These are phyloP conservation scores for Stachybotrys chartarum DNA, from an alignment of 2,329 filamentous ascomycete genomes.

Conservation along the genomic window DNA sequence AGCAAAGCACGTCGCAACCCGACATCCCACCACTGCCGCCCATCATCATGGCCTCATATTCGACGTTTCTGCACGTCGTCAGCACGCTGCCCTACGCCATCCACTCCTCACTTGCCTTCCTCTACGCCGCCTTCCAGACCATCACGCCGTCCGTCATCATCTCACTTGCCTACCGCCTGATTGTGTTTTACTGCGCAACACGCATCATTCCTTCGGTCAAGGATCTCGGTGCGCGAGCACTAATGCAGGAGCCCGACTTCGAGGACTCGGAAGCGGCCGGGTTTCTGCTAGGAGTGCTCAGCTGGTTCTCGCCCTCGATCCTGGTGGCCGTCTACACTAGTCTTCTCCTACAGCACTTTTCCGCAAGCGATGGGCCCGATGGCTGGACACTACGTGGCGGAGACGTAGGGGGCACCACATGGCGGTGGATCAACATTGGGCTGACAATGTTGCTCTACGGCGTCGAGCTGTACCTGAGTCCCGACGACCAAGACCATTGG, in stretches of 20 bases:
- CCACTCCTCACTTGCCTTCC: conserved; percentile 75
- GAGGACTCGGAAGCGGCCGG: conserved; percentile 81
- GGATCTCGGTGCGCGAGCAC: conserved; percentile 73
- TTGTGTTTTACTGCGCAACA: conserved; percentile 92
- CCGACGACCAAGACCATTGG: conserved; percentile 86
- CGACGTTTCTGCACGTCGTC: conserved; percentile 77
- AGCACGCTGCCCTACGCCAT: conserved; percentile 77
- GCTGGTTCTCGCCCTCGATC: conserved; percentile 92
- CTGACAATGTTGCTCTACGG: conserved; percentile 87
- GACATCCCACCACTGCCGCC: conserved; percentile 95
- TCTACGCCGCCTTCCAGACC: conserved; percentile 87
- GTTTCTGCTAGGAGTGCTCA: conserved; percentile 73
- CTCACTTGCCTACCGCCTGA: conserved; percentile 84
- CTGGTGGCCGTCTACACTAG: conserved; percentile 96
- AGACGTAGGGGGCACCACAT: conserved; percentile 72
- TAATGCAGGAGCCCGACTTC: conserved; percentile 77
- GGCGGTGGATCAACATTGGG: conserved; percentile 89
- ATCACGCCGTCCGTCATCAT: conserved; percentile 96
- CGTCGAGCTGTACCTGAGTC: conserved; percentile 80
- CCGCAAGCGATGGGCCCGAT: conserved; percentile 60
- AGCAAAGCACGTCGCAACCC: conserved; percentile 52
- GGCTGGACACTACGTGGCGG: conserved; percentile 84
- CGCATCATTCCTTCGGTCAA: conserved; percentile 92
- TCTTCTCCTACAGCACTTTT: conserved; percentile 90
- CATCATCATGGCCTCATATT: conserved; percentile 97